Evolutionary conservation across 495 filamentous ascomycete genomes (phyloP).

Genomic region (Cladorrhinum samala): DNA sequence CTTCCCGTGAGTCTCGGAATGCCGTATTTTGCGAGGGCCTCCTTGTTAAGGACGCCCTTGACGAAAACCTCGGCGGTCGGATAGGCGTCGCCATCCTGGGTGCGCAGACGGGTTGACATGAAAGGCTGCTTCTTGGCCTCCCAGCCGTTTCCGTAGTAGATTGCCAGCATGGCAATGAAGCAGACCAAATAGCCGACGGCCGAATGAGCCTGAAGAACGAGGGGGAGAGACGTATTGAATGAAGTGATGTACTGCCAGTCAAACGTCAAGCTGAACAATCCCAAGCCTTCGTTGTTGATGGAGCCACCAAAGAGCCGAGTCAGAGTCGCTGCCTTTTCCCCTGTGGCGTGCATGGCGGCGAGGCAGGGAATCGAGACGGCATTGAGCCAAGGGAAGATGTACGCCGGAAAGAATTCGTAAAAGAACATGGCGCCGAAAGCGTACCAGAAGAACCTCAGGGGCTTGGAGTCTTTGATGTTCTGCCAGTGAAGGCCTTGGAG

Average conservation of each 20-base stretch:
- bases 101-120: slow-evolving; percentile 44
- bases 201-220: slow-evolving; percentile 12
- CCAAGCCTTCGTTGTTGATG: slow-evolving; percentile 45
- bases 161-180: slow-evolving; percentile 34
- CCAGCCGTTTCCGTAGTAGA: slow-evolving; percentile 50
- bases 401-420: slow-evolving; percentile 51
- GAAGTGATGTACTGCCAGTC: slow-evolving; percentile 54
- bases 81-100: slow-evolving; percentile 37
- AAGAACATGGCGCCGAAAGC: slow-evolving; percentile 34
- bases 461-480: slow-evolving; percentile 29
- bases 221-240: slow-evolving; percentile 24
- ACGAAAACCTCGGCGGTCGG: slow-evolving; percentile 37
- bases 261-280: slow-evolving; percentile 42
- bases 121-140: slow-evolving; percentile 34
- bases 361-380: slow-evolving; percentile 53
- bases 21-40: slow-evolving; percentile 29
- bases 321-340: slow-evolving; percentile 45
- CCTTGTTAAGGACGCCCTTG: slow-evolving; percentile 31
- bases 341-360: slow-evolving; percentile 29
- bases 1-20: slow-evolving; percentile 39
- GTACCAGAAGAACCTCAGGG: slow-evolving; percentile 37
- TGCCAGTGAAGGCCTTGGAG: slow-evolving; percentile 40
- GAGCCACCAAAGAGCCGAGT: slow-evolving; percentile 54
- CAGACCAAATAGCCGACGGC: slow-evolving; percentile 39
- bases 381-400: slow-evolving; percentile 48